Evolutionary conservation across 2,329 filamentous ascomycete species (phyloP).

Genomic region (Claviceps humidiphila): DNA sequence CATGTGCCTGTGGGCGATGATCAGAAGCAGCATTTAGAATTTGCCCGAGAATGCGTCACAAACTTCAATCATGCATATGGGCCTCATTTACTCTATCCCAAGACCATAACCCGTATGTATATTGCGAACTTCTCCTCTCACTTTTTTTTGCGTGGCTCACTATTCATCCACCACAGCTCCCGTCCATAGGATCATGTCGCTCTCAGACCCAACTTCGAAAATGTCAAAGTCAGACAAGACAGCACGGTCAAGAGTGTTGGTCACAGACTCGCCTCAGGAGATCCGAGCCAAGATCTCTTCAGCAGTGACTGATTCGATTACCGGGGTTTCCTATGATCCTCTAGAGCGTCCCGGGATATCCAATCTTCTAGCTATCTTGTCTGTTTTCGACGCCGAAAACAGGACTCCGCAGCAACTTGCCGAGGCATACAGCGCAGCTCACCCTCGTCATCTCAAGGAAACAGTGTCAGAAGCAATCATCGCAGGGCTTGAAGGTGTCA

Average conservation of each 20-base stretch:
- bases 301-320: constrained; percentile 63
- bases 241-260: constrained; percentile 62
- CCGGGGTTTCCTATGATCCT: constrained; percentile 60
- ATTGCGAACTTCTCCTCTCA: neutral
- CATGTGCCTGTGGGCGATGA: constrained; percentile 97
- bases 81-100: constrained; percentile 48
- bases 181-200: constrained; percentile 78
- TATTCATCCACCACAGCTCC: constrained; percentile 40
- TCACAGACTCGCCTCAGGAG: constrained; percentile 54
- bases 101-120: constrained; percentile 56
- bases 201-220: constrained; percentile 63
- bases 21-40: constrained; percentile 87
- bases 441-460: constrained; percentile 29
- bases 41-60: constrained; percentile 71
- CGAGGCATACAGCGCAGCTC: constrained; percentile 22
- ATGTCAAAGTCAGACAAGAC: constrained; percentile 87
- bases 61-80: constrained; percentile 74
- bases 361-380: constrained; percentile 74
- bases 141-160: neutral
- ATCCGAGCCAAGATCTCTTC: constrained; percentile 58
- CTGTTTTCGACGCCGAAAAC: constrained; percentile 43
- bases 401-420: constrained; percentile 29
- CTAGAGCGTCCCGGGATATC: constrained; percentile 62
- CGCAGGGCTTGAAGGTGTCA: constrained; percentile 37
- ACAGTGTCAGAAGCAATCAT: constrained; percentile 46